phyloP scores from a whole-genome alignment of 1,284 basidiomycete genomes.

The Phellinidium pouzarii region DNA sequence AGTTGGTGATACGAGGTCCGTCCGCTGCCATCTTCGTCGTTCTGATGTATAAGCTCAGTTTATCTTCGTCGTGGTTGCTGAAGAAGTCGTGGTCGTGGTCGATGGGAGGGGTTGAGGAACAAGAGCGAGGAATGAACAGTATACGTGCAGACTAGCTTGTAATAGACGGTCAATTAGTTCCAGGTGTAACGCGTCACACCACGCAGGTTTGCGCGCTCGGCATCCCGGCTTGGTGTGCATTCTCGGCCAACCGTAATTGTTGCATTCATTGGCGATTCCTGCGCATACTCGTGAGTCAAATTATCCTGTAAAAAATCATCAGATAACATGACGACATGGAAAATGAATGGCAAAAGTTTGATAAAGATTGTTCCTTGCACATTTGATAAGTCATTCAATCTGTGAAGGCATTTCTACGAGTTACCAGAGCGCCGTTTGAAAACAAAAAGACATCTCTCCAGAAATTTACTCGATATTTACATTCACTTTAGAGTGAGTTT shows the following conservation, averaged over 20 bases:
- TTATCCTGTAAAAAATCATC: no score
- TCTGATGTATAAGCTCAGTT: background rate
- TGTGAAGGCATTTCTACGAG: no score
- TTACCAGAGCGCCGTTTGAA: no score
- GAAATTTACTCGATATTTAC: no score
- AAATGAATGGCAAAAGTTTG: no score
- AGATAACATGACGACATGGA: no score
- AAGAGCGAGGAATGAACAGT: background rate
- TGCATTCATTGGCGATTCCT: no score
- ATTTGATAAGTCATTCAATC: no score
- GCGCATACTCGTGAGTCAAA: no score
- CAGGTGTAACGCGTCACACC: background rate
- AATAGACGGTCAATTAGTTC: background rate
- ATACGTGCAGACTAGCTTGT: background rate
- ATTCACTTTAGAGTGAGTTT: no score
- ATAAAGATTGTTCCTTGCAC: no score
- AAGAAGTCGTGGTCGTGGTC: background rate
- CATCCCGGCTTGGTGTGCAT: background rate
- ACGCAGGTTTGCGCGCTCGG: background rate
- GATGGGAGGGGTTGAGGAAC: background rate
- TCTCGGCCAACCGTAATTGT: background rate
- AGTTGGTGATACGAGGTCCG: conserved; percentile 42
- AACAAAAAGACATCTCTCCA: no score
- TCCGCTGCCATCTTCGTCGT: conserved; percentile 30
- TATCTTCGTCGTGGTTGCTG: background rate